Conservation (phyloP, 2,329 filamentous ascomycete species). For the Pseudopithomyces chartarum region DNA sequence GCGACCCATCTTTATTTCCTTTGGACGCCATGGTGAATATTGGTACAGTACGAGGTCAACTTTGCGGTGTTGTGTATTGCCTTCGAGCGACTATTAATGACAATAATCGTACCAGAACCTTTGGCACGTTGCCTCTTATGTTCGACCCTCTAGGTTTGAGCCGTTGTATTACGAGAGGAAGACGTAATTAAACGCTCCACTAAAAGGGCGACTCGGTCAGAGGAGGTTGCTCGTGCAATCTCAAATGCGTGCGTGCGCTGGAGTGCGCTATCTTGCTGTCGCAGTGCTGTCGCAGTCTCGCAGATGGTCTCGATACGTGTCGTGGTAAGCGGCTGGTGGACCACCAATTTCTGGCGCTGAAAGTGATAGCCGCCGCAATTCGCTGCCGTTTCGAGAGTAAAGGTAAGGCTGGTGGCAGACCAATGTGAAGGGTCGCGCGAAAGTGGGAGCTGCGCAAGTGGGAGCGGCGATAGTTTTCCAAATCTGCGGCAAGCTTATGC, state of each 20-base stretch:
- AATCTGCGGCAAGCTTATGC: slow-evolving; percentile 5
- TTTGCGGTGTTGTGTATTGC: not conserved
- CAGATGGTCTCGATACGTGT: not conserved
- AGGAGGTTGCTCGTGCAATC: not conserved
- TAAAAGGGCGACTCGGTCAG: not conserved
- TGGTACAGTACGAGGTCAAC: not conserved
- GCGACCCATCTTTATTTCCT: slow-evolving; percentile 9
- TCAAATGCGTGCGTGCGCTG: slow-evolving; percentile 3
- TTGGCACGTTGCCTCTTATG: not conserved
- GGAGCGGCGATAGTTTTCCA: slow-evolving; percentile 9
- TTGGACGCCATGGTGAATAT: slow-evolving; percentile 13
- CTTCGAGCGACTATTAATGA: not conserved
- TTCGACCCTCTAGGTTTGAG: not conserved
- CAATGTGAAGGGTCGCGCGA: slow-evolving; percentile 2
- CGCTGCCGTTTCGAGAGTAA: not conserved
- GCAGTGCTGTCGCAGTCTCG: not conserved
- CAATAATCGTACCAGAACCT: not conserved
- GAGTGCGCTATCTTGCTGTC: too few species aligned
- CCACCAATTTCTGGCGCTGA: not conserved
- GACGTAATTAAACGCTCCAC: slow-evolving; percentile 8
- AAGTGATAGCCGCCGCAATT: not conserved
- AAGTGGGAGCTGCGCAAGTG: slow-evolving; percentile 7
- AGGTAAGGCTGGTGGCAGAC: not conserved
- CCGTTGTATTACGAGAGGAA: not conserved
- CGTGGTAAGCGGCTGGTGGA: not conserved